phyloP scores from a whole-genome alignment of 306 rosid species.

The Cucumis cinereus region DNA sequence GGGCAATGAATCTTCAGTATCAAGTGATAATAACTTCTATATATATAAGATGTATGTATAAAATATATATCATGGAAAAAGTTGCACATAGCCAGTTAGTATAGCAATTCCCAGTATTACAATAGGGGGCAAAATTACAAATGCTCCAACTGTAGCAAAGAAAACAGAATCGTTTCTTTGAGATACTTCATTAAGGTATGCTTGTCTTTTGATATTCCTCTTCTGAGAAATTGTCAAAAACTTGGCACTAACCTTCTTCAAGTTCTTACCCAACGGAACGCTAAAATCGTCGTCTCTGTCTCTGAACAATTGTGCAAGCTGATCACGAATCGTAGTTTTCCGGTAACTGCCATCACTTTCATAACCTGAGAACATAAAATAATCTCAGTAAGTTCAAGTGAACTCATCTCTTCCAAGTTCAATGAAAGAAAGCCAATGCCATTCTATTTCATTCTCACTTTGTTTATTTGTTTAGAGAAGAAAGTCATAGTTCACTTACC shows the following conservation, averaged over 20 bases:
- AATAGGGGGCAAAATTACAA: slow-evolving; percentile 82
- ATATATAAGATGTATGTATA: background rate
- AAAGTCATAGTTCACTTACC: slow-evolving; percentile 26
- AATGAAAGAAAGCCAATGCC: background rate
- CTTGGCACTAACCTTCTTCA: slow-evolving; percentile 70
- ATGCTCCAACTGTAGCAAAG: slow-evolving; percentile 90
- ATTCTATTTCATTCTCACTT: background rate
- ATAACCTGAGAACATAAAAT: slow-evolving; percentile 33
- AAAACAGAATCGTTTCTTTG: slow-evolving; percentile 78
- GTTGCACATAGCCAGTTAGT: slow-evolving; percentile 83
- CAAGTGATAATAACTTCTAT: background rate
- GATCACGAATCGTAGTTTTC: slow-evolving; percentile 50
- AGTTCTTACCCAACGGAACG: slow-evolving; percentile 60
- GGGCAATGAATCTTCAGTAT: background rate
- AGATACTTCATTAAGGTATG: slow-evolving; percentile 68
- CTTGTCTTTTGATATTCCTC: slow-evolving; percentile 83
- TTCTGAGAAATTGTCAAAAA: slow-evolving; percentile 72
- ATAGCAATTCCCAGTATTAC: slow-evolving; percentile 81
- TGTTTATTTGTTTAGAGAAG: background rate
- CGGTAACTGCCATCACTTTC: slow-evolving; percentile 44
- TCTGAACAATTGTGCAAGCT: slow-evolving; percentile 51
- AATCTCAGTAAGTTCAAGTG: background rate
- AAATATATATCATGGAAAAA: slow-evolving; percentile 48
- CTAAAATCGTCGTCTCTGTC: slow-evolving; percentile 71
- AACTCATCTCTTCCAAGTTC: background rate